Percentiles rank a stretch among this genome's conserved stretches.
phyloP scores from a whole-genome alignment of 2,329 filamentous ascomycete genomes.

The Exophiala aquamarina region DNA sequence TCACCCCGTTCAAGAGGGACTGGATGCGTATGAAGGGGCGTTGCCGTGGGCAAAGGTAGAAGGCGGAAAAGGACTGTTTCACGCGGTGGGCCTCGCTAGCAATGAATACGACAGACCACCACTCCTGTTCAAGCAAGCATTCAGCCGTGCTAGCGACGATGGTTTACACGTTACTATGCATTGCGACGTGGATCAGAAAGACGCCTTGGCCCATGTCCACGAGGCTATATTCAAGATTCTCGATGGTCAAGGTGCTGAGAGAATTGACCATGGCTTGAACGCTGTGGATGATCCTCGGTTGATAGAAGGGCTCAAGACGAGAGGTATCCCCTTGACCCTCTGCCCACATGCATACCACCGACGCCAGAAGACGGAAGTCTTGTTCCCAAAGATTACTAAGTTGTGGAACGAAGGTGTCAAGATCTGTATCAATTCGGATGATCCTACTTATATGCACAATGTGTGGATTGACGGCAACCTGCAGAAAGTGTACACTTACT shows the following conservation, averaged over 20 bases:
- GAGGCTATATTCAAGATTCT: slow-evolving; percentile 36
- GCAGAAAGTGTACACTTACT: slow-evolving; percentile 44
- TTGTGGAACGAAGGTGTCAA: slow-evolving; percentile 48
- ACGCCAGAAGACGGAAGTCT: slow-evolving; percentile 26
- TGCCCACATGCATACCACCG: slow-evolving; percentile 43
- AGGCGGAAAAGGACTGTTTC: slow-evolving; percentile 4
- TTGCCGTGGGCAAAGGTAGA: slow-evolving; percentile 31
- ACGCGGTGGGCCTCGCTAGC: slow-evolving; percentile 45
- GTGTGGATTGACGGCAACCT: slow-evolving; percentile 52
- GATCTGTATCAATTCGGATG: slow-evolving; percentile 50
- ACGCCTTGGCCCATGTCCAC: slow-evolving; percentile 44
- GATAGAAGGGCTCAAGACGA: slow-evolving; percentile 33
- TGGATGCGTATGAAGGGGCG: slow-evolving; percentile 40
- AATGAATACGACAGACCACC: slow-evolving; percentile 50
- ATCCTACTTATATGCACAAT: slow-evolving; percentile 52
- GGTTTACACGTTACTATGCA: slow-evolving; percentile 50
- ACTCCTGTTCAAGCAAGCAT: slow-evolving; percentile 45
- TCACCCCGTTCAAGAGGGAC: slow-evolving; percentile 36
- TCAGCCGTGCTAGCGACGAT: slow-evolving; percentile 37
- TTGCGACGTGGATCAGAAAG: slow-evolving; percentile 51
- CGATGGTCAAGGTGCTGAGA: slow-evolving; percentile 9
- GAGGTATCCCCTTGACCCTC: slow-evolving; percentile 41
- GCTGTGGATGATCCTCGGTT: slow-evolving; percentile 37
- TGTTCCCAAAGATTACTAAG: slow-evolving; percentile 38
- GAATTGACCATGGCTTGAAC: slow-evolving; percentile 47